Conservation (phyloP, 441 rosid species). For the Erodium trifolium region DNA sequence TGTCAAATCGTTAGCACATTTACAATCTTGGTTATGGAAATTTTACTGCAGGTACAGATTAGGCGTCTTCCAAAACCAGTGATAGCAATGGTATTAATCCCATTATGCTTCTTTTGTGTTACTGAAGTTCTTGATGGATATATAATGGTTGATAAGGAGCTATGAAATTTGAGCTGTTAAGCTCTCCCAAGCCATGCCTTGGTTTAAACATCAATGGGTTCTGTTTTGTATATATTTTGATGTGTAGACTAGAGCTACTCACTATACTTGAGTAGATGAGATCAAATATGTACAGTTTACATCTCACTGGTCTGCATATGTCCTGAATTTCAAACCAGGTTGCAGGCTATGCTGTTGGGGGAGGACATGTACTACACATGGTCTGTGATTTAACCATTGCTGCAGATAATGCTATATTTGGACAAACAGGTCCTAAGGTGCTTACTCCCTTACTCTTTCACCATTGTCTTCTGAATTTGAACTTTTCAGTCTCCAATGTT, state of each 20-base stretch:
- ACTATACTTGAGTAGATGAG: background rate
- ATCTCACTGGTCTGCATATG: background rate
- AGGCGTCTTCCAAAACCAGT: conserved; percentile 91
- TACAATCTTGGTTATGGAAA: background rate
- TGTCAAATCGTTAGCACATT: background rate
- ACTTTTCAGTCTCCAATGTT: background rate
- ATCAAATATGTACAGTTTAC: background rate
- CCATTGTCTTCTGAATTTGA: background rate
- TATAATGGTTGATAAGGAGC: background rate
- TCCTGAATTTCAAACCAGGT: conserved; percentile 38
- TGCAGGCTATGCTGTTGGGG: conserved; percentile 96
- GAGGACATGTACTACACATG: conserved; percentile 89
- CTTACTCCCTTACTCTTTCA: background rate
- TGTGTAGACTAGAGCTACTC: background rate
- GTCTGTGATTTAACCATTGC: conserved; percentile 95
- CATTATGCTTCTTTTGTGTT: background rate
- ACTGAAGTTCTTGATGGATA: conserved; percentile 1
- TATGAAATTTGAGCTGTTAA: background rate
- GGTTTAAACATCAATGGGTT: background rate
- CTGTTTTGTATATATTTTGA: background rate
- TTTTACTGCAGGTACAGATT: conserved; percentile 56
- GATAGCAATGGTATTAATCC: conserved; percentile 68
- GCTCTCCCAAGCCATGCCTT: background rate
- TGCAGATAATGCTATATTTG: conserved; percentile 79
- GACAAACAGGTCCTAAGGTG: conserved; percentile 98